Evolutionary conservation across 352 stramenopile genomes (phyloP).

Genomic region (Globisporangium spinosum): DNA sequence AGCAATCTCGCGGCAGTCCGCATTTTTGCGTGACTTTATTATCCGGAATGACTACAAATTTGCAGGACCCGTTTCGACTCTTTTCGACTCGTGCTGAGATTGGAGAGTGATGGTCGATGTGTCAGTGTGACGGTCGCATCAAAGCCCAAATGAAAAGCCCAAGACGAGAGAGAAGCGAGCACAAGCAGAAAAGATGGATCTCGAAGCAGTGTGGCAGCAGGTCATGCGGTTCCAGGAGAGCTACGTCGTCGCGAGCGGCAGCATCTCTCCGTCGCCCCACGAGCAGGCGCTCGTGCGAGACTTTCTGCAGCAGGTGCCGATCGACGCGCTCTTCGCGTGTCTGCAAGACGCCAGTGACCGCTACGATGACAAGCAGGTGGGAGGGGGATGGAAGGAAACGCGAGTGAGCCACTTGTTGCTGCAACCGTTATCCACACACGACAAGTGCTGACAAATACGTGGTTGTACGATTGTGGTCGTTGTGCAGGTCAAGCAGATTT

Average conservation of each 20-base stretch:
- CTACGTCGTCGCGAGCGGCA: slow-evolving; percentile 44
- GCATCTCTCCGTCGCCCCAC: slow-evolving; percentile 33
- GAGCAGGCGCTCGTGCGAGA: slow-evolving; percentile 54
- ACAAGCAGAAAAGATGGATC: slow-evolving; percentile 32
- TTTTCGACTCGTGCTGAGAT: not conserved
- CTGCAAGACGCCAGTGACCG: slow-evolving; percentile 76
- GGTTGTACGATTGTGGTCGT: too few species aligned
- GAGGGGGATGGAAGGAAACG: not conserved
- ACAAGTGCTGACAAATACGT: not conserved
- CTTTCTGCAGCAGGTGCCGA: slow-evolving; percentile 62
- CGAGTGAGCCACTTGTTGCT: not conserved
- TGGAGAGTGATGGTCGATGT: not conserved
- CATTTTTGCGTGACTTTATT: too few species aligned
- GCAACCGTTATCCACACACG: not conserved
- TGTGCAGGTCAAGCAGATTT: slow-evolving; percentile 62
- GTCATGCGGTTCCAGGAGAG: slow-evolving; percentile 65
- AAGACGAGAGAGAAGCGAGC: not conserved
- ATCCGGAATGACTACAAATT: too few species aligned
- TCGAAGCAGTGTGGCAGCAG: slow-evolving; percentile 43
- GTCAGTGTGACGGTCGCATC: not conserved
- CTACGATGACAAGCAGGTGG: slow-evolving; percentile 54
- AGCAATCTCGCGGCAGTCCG: too few species aligned
- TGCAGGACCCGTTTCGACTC: not conserved
- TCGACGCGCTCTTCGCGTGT: slow-evolving; percentile 65
- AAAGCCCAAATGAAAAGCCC: not conserved